A percentile compares a stretch with the other conserved stretches of the same genome.
Conservation (phyloP, 192 early-diverging fungal genomes). For the Martensiomyces pterosporus region DNA sequence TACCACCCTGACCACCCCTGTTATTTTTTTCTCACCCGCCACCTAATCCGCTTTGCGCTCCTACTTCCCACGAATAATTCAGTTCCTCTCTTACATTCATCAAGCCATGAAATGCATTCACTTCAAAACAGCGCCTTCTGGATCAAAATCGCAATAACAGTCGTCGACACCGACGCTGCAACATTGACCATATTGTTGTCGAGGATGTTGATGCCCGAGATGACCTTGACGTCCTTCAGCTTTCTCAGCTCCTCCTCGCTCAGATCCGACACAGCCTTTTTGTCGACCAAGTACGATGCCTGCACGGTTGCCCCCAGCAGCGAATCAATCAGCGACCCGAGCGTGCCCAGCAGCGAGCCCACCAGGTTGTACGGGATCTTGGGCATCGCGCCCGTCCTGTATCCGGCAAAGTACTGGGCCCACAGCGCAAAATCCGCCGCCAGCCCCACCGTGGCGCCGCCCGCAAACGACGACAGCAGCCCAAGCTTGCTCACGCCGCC, state of each 20-base stretch:
- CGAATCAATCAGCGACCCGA: slow-evolving; percentile 80
- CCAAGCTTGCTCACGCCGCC: slow-evolving; percentile 77
- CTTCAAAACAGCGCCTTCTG: slow-evolving; percentile 3
- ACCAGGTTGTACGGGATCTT: slow-evolving; percentile 47
- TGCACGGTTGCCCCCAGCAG: slow-evolving; percentile 78
- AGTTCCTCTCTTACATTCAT: too few species aligned
- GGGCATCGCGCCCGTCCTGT: slow-evolving; percentile 19
- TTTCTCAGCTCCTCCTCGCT: slow-evolving; percentile 49
- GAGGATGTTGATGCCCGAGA: slow-evolving; percentile 68
- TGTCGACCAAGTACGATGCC: slow-evolving; percentile 62
- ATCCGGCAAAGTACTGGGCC: slow-evolving; percentile 48
- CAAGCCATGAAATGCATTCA: background rate
- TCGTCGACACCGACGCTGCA: slow-evolving; percentile 29
- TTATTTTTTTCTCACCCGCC: background rate
- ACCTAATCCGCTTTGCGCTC: too few species aligned
- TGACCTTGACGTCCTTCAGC: slow-evolving; percentile 47
- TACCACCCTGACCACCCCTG: background rate
- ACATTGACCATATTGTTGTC: slow-evolving; percentile 72
- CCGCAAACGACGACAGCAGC: slow-evolving; percentile 68
- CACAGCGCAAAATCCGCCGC: slow-evolving; percentile 52
- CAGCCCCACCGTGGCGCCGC: slow-evolving; percentile 69
- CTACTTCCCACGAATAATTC: too few species aligned
- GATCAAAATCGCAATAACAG: slow-evolving; percentile 11
- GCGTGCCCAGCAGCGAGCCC: slow-evolving; percentile 62
- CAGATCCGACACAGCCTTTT: slow-evolving; percentile 43